Conservation (phyloP, 2,329 filamentous ascomycete genomes). For the Neoarthrinium moseri region DNA sequence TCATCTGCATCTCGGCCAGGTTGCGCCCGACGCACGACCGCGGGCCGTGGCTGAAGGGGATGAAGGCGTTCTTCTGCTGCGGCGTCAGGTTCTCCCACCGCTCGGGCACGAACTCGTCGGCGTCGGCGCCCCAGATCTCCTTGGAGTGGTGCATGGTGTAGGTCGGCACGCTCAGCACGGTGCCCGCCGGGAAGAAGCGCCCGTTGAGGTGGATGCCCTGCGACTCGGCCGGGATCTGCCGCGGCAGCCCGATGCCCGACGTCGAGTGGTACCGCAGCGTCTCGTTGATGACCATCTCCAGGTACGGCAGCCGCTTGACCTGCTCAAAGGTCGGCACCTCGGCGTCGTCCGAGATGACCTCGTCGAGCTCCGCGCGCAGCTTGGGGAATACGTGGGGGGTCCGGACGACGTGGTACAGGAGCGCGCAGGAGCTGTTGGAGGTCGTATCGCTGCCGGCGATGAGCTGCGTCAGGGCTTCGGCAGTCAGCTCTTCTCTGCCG, state of each 20-base stretch:
- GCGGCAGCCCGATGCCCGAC: conserved; percentile 80
- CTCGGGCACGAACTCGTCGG: conserved; percentile 71
- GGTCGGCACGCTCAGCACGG: conserved; percentile 74
- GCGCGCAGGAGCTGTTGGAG: conserved; percentile 76
- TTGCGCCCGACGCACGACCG: conserved; percentile 74
- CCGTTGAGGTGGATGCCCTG: conserved; percentile 64
- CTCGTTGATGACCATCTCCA: conserved; percentile 76
- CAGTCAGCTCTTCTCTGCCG: conserved; percentile 76
- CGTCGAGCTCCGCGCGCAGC: conserved; percentile 75
- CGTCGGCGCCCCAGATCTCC: conserved; percentile 71
- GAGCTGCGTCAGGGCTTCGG: conserved; percentile 85
- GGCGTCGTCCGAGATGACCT: conserved; percentile 57
- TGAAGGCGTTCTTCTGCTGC: conserved; percentile 71
- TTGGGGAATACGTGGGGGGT: conserved; percentile 70
- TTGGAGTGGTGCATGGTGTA: conserved; percentile 79
- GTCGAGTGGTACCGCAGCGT: conserved; percentile 85
- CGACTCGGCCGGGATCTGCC: conserved; percentile 64
- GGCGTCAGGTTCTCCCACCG: conserved; percentile 65
- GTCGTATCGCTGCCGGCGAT: conserved; percentile 79
- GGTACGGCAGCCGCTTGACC: conserved; percentile 74
- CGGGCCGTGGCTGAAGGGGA: conserved; percentile 72
- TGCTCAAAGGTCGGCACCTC: conserved; percentile 69
- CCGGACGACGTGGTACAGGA: conserved; percentile 72
- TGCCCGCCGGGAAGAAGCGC: conserved; percentile 70
- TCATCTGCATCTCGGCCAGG: conserved; percentile 86